Conservation (phyloP, 2,329 filamentous ascomycete species). For the Colletotrichum tabaci region DNA sequence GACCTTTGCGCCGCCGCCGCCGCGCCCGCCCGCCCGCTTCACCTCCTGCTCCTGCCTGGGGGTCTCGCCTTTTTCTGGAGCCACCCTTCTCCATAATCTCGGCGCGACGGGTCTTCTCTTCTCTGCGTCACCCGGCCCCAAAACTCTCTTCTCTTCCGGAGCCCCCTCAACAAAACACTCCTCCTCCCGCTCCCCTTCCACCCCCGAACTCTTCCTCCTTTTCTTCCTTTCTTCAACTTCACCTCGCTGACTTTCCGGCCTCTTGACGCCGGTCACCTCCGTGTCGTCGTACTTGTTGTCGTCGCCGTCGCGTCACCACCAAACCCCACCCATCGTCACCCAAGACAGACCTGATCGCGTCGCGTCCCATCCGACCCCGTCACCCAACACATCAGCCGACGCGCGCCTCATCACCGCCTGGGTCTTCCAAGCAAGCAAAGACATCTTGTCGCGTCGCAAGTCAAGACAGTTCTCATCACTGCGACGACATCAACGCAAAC, state of each 20-base stretch:
- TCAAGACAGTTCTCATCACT: background rate
- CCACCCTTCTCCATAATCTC: constrained; percentile 42
- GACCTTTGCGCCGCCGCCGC: constrained; percentile 11
- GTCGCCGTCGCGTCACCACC: background rate
- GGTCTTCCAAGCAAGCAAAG: background rate
- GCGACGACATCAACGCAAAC: constrained; percentile 7
- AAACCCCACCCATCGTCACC: background rate
- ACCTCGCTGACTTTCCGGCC: constrained; percentile 16
- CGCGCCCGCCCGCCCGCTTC: constrained; percentile 8
- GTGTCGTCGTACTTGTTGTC: background rate
- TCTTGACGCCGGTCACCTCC: constrained; percentile 16
- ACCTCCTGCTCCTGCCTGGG: constrained; percentile 26
- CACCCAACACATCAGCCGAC: background rate
- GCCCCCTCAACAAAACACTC: constrained; percentile 43
- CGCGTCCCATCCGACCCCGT: constrained; percentile 12
- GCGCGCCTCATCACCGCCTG: background rate
- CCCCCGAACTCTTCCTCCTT: constrained; percentile 34
- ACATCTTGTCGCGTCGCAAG: background rate
- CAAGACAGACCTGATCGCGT: constrained; percentile 23
- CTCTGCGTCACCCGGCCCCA: constrained; percentile 42
- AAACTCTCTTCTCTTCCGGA: constrained; percentile 43
- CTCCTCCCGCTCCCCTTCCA: constrained; percentile 32
- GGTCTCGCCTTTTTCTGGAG: constrained; percentile 39
- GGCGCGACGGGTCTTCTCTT: constrained; percentile 43
- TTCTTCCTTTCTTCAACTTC: constrained; percentile 30